These are phyloP conservation scores for Nidula microcarpa DNA, from an alignment of 768 basidiomycete genomes.

Conservation along the genomic window DNA sequence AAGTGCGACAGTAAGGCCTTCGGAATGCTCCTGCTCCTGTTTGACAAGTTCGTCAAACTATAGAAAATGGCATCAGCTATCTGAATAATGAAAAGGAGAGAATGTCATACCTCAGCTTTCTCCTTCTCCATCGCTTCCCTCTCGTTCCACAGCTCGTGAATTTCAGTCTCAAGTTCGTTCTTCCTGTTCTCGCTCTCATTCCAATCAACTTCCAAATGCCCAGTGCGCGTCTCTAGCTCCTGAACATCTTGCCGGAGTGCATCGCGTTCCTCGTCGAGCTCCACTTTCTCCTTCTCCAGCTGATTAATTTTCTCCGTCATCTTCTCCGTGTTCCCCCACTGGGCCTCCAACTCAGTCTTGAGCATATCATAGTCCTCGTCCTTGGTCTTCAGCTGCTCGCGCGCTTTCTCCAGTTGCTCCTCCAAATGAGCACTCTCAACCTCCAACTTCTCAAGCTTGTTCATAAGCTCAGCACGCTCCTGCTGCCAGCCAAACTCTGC, in stretches of 20 bases:
- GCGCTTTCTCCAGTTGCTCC: slow-evolving; percentile 39
- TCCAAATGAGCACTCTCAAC: slow-evolving; percentile 40
- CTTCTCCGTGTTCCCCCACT: slow-evolving; percentile 66
- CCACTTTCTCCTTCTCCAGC: slow-evolving; percentile 30
- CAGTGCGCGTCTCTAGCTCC: slow-evolving; percentile 37
- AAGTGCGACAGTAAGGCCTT: slow-evolving; percentile 40
- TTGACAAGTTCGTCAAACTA: slow-evolving; percentile 54
- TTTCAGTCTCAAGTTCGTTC: slow-evolving; percentile 50
- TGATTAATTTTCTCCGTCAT: slow-evolving; percentile 41
- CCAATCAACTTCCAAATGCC: slow-evolving; percentile 52
- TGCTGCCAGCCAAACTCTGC: slow-evolving; percentile 46
- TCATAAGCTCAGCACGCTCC: slow-evolving; percentile 44
- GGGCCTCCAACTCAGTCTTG: slow-evolving; percentile 64
- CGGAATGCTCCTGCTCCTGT: slow-evolving; percentile 49
- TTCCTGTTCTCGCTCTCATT: slow-evolving; percentile 53
- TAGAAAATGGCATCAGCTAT: slow-evolving; percentile 1
- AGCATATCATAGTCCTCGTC: slow-evolving; percentile 46
- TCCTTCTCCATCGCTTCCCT: slow-evolving; percentile 58
- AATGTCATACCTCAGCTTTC: slow-evolving; percentile 43
- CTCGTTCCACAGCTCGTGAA: slow-evolving; percentile 47
- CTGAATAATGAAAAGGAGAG: neutral
- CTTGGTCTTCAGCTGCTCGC: slow-evolving; percentile 32
- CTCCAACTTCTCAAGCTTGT: slow-evolving; percentile 36
- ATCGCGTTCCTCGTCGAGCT: slow-evolving; percentile 36
- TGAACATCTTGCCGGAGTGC: slow-evolving; percentile 33